phyloP scores from a whole-genome alignment of 176 grass and related monocot genomes.

The Triticum monococcum region DNA sequence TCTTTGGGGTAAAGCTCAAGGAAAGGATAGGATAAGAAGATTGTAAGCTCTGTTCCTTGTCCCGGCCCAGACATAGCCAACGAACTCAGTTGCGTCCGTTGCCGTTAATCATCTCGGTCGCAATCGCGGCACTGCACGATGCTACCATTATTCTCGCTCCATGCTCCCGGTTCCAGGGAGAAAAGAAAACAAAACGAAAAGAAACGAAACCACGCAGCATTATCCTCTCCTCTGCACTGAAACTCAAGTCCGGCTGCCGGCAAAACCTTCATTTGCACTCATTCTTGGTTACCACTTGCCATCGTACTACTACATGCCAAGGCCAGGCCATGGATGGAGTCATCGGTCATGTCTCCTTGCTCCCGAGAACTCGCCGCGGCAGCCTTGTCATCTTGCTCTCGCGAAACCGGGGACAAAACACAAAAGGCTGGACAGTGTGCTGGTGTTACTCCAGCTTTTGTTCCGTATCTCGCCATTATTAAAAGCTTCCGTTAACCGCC shows the following conservation, averaged over 20 bases:
- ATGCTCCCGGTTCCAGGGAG: slow-evolving; percentile 1
- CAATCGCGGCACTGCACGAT: no score
- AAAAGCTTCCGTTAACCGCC: slow-evolving; percentile 1
- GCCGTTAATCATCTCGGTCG: neutral
- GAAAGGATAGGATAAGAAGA: neutral
- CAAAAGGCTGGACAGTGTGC: neutral
- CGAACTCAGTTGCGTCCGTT: slow-evolving; percentile 11
- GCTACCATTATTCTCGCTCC: neutral
- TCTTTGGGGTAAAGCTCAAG: slow-evolving; percentile 29
- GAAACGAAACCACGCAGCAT: neutral
- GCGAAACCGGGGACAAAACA: neutral
- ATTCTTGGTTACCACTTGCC: neutral
- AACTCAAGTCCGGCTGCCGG: neutral
- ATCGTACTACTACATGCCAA: no score
- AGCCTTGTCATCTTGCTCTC: neutral
- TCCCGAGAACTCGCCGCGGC: neutral
- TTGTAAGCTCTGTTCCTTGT: neutral
- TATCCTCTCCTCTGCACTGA: neutral
- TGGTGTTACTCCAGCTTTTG: neutral
- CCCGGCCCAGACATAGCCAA: neutral
- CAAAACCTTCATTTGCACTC: neutral
- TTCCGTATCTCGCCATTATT: slow-evolving; percentile 24
- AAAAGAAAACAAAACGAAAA: neutral
- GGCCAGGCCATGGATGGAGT: neutral
- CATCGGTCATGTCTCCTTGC: neutral